Evolutionary conservation across 768 basidiomycete genomes (phyloP).

Genomic region (Lentinula raphanica): DNA sequence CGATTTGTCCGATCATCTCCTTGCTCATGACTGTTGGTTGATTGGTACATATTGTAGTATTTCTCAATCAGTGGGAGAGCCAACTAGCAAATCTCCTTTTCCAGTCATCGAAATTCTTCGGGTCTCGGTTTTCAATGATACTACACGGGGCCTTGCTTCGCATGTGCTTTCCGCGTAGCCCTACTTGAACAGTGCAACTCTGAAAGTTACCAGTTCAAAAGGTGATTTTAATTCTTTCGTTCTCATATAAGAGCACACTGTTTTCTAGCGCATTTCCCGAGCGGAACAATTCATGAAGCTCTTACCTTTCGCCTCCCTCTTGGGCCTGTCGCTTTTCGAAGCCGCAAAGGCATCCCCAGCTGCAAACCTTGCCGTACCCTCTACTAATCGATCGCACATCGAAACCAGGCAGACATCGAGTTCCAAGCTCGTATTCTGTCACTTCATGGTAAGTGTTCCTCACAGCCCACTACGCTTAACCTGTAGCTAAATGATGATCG

Average conservation of each 20-base stretch:
- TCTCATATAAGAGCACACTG: neutral
- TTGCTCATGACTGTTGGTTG: neutral
- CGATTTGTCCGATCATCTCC: neutral
- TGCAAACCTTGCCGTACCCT: neutral
- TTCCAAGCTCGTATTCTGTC: constrained; percentile 13
- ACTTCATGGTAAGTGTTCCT: constrained; percentile 12
- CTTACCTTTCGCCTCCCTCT: neutral
- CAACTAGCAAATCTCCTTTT: neutral
- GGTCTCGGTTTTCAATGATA: neutral
- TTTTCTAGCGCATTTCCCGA: no score
- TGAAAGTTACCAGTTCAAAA: neutral
- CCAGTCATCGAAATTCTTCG: neutral
- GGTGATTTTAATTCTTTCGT: neutral
- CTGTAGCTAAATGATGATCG: neutral
- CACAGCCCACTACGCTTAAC: no score
- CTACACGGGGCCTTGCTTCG: neutral
- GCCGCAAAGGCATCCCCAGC: neutral
- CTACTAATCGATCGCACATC: neutral
- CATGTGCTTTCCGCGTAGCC: neutral
- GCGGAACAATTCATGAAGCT: neutral
- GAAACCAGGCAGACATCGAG: neutral
- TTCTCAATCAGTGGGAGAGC: neutral
- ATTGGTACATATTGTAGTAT: neutral
- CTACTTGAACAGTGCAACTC: neutral
- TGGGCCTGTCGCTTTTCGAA: neutral